Percentiles rank a stretch among this genome's conserved stretches.
Evolutionary conservation across 495 filamentous ascomycete species (phyloP).

Genomic region (Aspergillus bertholletiae): DNA sequence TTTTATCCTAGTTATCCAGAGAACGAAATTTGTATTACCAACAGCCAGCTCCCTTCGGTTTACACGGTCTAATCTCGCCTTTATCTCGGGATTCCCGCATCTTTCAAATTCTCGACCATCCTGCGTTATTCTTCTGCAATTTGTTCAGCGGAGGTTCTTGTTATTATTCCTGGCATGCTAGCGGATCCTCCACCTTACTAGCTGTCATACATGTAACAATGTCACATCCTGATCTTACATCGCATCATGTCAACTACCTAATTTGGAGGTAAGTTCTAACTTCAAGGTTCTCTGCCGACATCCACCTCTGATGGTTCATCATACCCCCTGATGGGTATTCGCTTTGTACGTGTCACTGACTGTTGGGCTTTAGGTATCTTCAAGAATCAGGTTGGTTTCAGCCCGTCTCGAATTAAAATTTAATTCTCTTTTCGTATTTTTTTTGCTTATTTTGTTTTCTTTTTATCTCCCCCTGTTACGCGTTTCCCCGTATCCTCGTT

Average conservation of each 20-base stretch:
- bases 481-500: neutral
- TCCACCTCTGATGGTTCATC: neutral
- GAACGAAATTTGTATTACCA: neutral
- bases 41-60: neutral
- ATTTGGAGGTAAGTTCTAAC: conserved; percentile 84
- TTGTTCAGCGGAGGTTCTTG: conserved; percentile 10
- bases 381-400: conserved; percentile 77
- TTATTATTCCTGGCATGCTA: conserved; percentile 34
- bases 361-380: conserved; percentile 62
- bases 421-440: no score
- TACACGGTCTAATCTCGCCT: neutral
- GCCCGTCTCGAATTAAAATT: no score
- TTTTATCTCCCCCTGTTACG: no score
- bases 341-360: conserved; percentile 20
- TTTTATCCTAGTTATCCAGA: neutral
- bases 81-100: neutral
- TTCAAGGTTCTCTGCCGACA: neutral
- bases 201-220: conserved; percentile 46
- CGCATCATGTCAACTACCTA: conserved; percentile 95
- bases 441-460: conserved; percentile 1
- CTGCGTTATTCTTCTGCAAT: neutral
- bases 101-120: neutral
- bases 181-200: conserved; percentile 29
- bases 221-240: conserved; percentile 62
- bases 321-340: neutral